Conservation (phyloP, 192 early-diverging fungal species). For the Backusella liffmaniae region DNA sequence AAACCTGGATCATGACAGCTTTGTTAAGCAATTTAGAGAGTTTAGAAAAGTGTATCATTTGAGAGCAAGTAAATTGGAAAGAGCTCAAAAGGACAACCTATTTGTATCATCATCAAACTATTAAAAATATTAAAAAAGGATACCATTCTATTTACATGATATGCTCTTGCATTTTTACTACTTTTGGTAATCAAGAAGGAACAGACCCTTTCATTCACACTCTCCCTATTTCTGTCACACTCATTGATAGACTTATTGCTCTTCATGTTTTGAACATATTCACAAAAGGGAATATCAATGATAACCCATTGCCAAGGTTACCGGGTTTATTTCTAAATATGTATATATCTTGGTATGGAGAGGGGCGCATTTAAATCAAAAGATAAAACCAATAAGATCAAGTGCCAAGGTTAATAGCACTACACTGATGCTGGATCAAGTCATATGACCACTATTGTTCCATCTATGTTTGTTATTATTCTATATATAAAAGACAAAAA, state of each 20-base stretch:
- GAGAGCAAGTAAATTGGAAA: constrained; percentile 48
- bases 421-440: not conserved
- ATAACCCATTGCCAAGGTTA: not conserved
- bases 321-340: not conserved
- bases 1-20: constrained; percentile 46
- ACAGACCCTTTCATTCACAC: not conserved
- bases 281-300: not conserved
- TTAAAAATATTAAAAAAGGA: constrained; percentile 1
- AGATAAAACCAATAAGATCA: not conserved
- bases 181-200: not conserved
- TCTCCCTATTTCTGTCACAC: not conserved
- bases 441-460: not conserved
- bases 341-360: not conserved
- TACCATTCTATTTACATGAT: not conserved
- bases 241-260: not conserved
- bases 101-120: constrained; percentile 20
- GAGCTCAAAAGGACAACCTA: constrained; percentile 35
- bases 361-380: not conserved
- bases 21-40: constrained; percentile 50
- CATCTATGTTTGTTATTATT: not conserved
- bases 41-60: constrained; percentile 56
- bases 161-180: not conserved
- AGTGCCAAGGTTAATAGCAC: not conserved
- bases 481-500: not conserved
- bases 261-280: not conserved